phyloP scores from a whole-genome alignment of 108 stramenopile genomes.

The Cyclotella atomus region DNA sequence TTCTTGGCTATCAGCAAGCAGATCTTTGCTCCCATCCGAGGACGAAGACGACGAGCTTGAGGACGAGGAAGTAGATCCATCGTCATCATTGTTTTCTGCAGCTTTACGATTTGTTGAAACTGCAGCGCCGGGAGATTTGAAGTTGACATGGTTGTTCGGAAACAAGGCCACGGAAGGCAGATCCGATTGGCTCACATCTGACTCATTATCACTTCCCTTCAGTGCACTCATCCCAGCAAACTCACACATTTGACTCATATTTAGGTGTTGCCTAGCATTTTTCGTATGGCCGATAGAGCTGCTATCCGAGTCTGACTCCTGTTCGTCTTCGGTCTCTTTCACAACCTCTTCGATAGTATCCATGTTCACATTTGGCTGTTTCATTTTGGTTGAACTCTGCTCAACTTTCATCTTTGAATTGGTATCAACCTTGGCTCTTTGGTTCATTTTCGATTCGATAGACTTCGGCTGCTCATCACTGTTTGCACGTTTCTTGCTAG shows the following conservation, averaged over 20 bases:
- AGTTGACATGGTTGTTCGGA: not conserved
- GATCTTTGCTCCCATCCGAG: not conserved
- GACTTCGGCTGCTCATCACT: too few relatives aligned
- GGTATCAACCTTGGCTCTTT: not conserved
- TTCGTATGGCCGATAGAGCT: not conserved
- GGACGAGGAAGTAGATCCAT: not conserved
- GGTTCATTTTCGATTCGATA: not conserved
- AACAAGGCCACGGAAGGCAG: slow-evolving; percentile 1
- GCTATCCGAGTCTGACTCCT: not conserved
- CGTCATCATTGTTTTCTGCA: not conserved
- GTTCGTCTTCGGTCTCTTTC: not conserved
- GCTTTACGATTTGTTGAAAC: not conserved
- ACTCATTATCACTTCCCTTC: not conserved
- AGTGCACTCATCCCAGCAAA: not conserved
- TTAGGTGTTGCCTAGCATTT: not conserved
- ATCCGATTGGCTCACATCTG: not conserved
- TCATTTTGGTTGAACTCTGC: not conserved
- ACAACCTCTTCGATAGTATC: too few relatives aligned
- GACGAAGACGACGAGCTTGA: not conserved
- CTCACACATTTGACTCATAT: slow-evolving; percentile 1
- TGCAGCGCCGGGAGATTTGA: not conserved
- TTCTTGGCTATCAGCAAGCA: not conserved
- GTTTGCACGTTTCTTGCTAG: not conserved
- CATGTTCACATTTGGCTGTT: too few relatives aligned
- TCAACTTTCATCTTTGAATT: not conserved